Evolutionary conservation across 768 basidiomycete genomes (phyloP), one percentile per base, ranked within the genome.

Genomic region (Kondoa subrosea): DNA sequence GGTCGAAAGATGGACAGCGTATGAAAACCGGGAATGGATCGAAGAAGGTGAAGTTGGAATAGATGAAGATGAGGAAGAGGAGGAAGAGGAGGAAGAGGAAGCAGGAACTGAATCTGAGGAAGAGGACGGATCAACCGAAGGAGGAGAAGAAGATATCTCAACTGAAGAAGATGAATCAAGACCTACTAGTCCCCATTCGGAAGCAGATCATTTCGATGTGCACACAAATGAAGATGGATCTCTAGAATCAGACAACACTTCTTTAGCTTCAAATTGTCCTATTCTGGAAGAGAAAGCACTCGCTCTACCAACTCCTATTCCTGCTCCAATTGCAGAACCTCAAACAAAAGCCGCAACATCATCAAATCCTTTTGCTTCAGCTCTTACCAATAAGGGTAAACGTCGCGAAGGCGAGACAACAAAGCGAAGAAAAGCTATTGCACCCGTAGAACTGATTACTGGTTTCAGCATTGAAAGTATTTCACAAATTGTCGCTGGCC

Each of bases 401-500:
- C 29, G 61, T 12, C 16, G 61, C 17, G 61, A 63, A 33, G 61
- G 61, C 61, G 61, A 63, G 29, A 63, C 30, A 32, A 27, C 29
- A 32, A 27, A 32, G 3, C 17, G 33, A 17, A 3, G 33, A 16
- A 16, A 21, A 16, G 61, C 61, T 17, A 32, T 32, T 17, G 61
- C 61, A 31, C 61, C 61, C 16, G 61, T 63, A 27, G 61, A 63
- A 17, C 61, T 63, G 3, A 8, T 63, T 32, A 33, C 61, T 32
- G 61, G 61, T 16, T 63, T 63, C 29, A 26, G 3, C 8, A 32
- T 33, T 12, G 29, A 63, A 32, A n/a, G 29, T 16, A 63, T 63
- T n/a, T 31, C 29, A 21, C 29, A 63, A 33, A 63, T 63, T 32
- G 61, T 63, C 30, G 61, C 33, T 32, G 61, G 61, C 34, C 61